phyloP scores from a whole-genome alignment of 352 stramenopile species.

The Globisporangium parvum region DNA sequence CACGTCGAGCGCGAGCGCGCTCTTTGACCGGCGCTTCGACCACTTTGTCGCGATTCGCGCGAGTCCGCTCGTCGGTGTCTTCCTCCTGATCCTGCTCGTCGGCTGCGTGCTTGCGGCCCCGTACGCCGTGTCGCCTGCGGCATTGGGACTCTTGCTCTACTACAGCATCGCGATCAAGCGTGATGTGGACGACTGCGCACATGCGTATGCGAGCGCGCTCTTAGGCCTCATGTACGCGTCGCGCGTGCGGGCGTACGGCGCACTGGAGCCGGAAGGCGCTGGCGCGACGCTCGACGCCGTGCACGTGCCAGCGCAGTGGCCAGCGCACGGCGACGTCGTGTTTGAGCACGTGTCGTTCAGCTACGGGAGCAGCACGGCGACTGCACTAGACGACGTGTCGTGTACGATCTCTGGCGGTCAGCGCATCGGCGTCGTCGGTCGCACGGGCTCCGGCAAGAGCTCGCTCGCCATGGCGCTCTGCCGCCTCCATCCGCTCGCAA shows the following conservation, averaged over 20 bases:
- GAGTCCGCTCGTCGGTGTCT: constrained; percentile 23
- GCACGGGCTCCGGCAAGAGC: constrained; percentile 55
- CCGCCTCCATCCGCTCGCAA: constrained; percentile 29
- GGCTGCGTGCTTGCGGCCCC: constrained; percentile 26
- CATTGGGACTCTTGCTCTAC: constrained; percentile 36
- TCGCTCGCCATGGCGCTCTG: constrained; percentile 50
- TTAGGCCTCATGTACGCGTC: constrained; percentile 26
- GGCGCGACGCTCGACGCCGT: constrained; percentile 12
- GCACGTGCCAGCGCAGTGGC: constrained; percentile 18
- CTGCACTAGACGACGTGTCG: constrained; percentile 34
- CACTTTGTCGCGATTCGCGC: constrained; percentile 29
- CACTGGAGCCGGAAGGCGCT: constrained; percentile 14
- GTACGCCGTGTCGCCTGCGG: constrained; percentile 23
- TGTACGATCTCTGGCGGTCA: constrained; percentile 32
- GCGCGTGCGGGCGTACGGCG: constrained; percentile 24
- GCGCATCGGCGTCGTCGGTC: constrained; percentile 47
- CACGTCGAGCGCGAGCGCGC: constrained; percentile 21
- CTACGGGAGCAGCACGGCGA: constrained; percentile 13
- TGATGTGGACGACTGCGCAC: constrained; percentile 25
- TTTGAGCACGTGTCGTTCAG: constrained; percentile 33
- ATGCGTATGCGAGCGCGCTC: constrained; percentile 22
- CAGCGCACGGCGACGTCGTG: constrained; percentile 22
- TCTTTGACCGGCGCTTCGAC: constrained; percentile 23
- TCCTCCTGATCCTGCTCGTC: constrained; percentile 27
- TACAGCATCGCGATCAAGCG: constrained; percentile 32